Conservation (phyloP, 768 basidiomycete species). For the Amanita pseudoporphyria region DNA sequence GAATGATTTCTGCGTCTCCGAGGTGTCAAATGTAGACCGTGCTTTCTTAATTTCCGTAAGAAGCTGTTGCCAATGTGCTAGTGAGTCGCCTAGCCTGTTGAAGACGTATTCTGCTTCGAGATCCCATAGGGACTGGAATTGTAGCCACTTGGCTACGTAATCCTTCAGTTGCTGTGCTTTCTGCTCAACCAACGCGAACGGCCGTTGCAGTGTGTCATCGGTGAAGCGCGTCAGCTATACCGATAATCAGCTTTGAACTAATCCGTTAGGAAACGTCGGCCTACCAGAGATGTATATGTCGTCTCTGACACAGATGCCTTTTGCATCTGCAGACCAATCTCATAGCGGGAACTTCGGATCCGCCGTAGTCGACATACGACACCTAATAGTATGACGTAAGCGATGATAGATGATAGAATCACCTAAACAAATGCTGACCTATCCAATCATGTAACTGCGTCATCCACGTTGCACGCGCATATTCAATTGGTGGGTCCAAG, state of each 20-base stretch:
- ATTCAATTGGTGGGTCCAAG: constrained; percentile 95
- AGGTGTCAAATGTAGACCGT: constrained; percentile 93
- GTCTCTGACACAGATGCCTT: constrained; percentile 52
- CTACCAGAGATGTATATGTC: constrained; percentile 76
- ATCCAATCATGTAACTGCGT: constrained; percentile 86
- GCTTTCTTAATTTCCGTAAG: constrained; percentile 96
- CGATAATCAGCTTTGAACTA: constrained; percentile 8
- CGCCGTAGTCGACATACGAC: constrained; percentile 80
- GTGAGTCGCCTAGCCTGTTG: constrained; percentile 87
- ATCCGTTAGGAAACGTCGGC: constrained; percentile 15
- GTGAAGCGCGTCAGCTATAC: constrained; percentile 63
- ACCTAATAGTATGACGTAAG: constrained; percentile 30
- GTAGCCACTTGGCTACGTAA: constrained; percentile 96
- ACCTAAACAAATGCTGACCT: constrained; percentile 29
- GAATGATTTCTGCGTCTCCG: constrained; percentile 86
- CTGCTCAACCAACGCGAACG: constrained; percentile 78
- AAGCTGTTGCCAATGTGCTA: constrained; percentile 91
- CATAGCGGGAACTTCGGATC: constrained; percentile 93
- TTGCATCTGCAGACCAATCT: constrained; percentile 92
- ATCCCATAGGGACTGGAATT: constrained; percentile 99
- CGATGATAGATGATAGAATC: background rate
- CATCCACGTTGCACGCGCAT: constrained; percentile 85
- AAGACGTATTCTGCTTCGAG: constrained; percentile 96
- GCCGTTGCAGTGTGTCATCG: constrained; percentile 66
- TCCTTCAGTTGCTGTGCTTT: constrained; percentile 82